phyloP scores from a whole-genome alignment of 805 yeast genomes.

The Lipomyces mesembrius region DNA sequence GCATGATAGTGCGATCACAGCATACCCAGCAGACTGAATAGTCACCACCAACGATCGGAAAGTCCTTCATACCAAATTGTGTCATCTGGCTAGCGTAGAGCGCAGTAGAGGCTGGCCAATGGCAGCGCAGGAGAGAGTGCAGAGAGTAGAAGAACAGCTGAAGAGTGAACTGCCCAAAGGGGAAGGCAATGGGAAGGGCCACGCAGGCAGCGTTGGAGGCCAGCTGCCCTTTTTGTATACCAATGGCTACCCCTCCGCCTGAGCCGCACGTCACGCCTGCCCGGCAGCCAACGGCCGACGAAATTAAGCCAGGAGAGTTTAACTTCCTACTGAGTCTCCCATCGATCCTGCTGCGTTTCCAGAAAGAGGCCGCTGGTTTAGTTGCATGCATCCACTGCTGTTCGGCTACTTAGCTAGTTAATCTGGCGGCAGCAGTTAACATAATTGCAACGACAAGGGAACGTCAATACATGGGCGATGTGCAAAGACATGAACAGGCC shows the following conservation, averaged over 20 bases:
- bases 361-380: too few species aligned
- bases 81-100: not conserved
- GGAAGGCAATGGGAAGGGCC: not conserved
- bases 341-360: too few species aligned
- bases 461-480: too few species aligned
- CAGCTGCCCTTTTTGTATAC: not conserved
- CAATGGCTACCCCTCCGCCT: not conserved
- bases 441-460: too few species aligned
- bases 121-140: not conserved
- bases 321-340: too few species aligned
- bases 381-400: too few species aligned
- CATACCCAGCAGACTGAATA: not conserved
- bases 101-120: not conserved
- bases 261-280: not conserved
- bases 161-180: not conserved
- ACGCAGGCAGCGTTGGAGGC: not conserved
- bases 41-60: not conserved
- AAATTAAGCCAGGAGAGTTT: too few species aligned
- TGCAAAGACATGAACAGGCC: too few species aligned
- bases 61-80: not conserved
- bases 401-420: too few species aligned
- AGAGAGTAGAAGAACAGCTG: not conserved
- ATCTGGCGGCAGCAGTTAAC: too few species aligned
- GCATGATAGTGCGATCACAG: not conserved
- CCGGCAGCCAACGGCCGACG: too few species aligned